phyloP scores from a whole-genome alignment of 768 basidiomycete genomes.

The Pleurotus citrinopileatus region DNA sequence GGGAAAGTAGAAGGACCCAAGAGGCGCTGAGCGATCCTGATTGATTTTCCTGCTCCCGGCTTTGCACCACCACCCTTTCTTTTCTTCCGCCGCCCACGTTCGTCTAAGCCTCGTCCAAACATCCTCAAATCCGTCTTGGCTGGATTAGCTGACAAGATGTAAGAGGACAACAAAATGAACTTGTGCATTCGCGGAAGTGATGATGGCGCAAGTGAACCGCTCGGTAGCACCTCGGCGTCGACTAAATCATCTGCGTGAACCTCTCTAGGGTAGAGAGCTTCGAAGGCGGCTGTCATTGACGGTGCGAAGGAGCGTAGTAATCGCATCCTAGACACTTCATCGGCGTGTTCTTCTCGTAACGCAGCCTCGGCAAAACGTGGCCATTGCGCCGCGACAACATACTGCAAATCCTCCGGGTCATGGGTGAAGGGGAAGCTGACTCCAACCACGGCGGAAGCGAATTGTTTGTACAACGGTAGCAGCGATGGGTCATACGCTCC shows the following conservation, averaged over 20 bases:
- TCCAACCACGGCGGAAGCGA: constrained; percentile 53
- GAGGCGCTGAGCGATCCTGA: constrained; percentile 71
- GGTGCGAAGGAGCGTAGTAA: constrained; percentile 61
- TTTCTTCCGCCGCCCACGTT: constrained; percentile 54
- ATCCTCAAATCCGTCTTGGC: constrained; percentile 75
- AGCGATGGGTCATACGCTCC: constrained; percentile 53
- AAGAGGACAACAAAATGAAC: constrained; percentile 74
- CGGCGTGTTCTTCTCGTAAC: constrained; percentile 49
- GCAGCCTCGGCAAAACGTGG: constrained; percentile 75
- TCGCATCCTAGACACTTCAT: constrained; percentile 64
- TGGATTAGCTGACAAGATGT: constrained; percentile 84
- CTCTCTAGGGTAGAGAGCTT: constrained; percentile 65
- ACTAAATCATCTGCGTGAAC: constrained; percentile 68
- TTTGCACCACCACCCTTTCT: constrained; percentile 31
- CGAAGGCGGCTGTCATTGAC: constrained; percentile 59
- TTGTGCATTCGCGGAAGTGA: constrained; percentile 66
- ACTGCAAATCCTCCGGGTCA: constrained; percentile 68
- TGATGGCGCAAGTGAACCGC: neutral
- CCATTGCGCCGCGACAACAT: constrained; percentile 78
- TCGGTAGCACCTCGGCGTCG: neutral
- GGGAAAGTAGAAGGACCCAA: constrained; percentile 78
- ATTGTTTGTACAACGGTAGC: constrained; percentile 61
- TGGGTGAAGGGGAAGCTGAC: constrained; percentile 62
- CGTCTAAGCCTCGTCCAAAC: constrained; percentile 74
- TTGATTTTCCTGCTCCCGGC: constrained; percentile 37